A percentile compares a stretch with the other conserved stretches of the same genome.
phyloP scores from a whole-genome alignment of 78 protist genomes.

The Bodo saltans region DNA sequence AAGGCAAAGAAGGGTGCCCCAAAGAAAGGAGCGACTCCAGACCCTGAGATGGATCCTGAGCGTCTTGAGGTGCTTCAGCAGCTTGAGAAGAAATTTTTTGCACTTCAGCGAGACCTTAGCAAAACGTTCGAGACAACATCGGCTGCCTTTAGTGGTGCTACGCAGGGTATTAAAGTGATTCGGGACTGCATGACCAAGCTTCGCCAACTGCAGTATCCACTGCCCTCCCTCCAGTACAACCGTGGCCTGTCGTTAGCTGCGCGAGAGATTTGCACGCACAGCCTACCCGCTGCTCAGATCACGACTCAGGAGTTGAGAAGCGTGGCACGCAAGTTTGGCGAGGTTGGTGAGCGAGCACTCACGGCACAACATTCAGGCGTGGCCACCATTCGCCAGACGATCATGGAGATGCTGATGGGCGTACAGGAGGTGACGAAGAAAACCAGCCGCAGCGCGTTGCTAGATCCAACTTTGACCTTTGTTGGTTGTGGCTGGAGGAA shows the following conservation, averaged over 20 bases:
- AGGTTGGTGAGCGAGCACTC: too few species aligned
- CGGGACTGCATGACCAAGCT: not conserved
- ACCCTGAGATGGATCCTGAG: not conserved
- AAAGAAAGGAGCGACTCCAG: not conserved
- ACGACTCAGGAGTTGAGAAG: too few species aligned
- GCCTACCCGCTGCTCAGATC: too few species aligned
- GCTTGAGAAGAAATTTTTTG: not conserved
- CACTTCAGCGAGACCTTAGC: not conserved
- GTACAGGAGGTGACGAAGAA: not conserved
- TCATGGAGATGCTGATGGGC: not conserved
- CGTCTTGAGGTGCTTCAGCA: not conserved
- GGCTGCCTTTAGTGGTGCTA: not conserved
- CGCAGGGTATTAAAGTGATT: not conserved
- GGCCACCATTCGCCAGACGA: not conserved
- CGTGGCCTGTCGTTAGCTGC: not conserved
- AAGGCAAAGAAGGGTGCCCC: not conserved
- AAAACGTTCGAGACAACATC: not conserved
- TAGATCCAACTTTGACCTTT: not conserved
- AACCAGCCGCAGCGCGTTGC: not conserved
- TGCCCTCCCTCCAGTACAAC: not conserved
- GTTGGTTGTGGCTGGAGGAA: not conserved
- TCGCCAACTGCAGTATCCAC: not conserved
- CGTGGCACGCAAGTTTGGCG: not conserved
- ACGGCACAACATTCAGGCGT: too few species aligned
- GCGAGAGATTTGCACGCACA: too few species aligned